Conservation (phyloP, 306 rosid species). For the Arachis stenosperma region DNA sequence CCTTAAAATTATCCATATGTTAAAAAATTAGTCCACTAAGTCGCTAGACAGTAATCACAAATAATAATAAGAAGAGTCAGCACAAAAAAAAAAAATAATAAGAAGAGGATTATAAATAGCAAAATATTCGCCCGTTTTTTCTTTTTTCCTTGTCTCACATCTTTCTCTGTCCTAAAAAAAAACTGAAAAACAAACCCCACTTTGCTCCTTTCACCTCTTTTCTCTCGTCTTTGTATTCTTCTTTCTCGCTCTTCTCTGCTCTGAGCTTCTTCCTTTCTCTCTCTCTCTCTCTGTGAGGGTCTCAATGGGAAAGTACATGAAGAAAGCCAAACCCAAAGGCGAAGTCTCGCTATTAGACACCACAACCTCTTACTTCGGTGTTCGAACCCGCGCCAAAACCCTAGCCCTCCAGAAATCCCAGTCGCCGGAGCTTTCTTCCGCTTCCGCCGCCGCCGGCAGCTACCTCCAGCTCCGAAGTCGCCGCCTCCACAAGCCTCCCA, state of each 20-base stretch:
- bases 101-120: not conserved
- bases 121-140: conserved; percentile 17
- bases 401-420: conserved; percentile 70
- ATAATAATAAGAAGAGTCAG: too few species aligned
- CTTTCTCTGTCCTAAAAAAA: conserved; percentile 19
- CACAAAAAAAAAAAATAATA: too few species aligned
- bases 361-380: conserved; percentile 59
- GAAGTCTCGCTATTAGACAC: conserved; percentile 65
- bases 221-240: not conserved
- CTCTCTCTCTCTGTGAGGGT: not conserved
- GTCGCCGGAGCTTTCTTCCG: conserved; percentile 23
- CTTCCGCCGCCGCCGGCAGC: conserved; percentile 50
- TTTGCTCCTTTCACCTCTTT: not conserved
- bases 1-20: too few species aligned
- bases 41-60: too few species aligned
- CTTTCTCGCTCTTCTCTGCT: not conserved
- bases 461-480: conserved; percentile 91
- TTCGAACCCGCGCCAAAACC: conserved; percentile 94
- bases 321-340: conserved; percentile 65
- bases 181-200: conserved; percentile 2
- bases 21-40: too few species aligned
- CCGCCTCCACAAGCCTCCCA: conserved; percentile 63
- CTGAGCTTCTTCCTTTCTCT: not conserved
- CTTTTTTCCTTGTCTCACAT: not conserved
- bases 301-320: conserved; percentile 91